Evolutionary conservation across 345 rosid species (phyloP).

Genomic region (Aethionema arabicum): DNA sequence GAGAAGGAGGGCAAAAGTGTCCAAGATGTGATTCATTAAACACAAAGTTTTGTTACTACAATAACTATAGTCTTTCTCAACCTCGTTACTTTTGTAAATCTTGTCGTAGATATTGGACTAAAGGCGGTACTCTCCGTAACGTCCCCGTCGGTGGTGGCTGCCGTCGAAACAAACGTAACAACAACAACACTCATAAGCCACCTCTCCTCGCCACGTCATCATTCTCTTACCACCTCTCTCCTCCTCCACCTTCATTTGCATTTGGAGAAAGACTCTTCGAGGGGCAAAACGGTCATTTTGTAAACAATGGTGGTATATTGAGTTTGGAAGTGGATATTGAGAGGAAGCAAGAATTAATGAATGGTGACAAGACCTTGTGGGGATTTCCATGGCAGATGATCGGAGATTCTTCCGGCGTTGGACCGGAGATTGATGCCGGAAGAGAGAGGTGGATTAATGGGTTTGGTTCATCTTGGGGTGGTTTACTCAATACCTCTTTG

Average conservation of each 20-base stretch:
- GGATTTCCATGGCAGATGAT: conserved; percentile 79
- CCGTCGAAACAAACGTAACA: conserved; percentile 63
- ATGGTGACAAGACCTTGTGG: conserved; percentile 45
- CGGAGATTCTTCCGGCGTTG: conserved; percentile 45
- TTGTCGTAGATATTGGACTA: conserved; percentile 86
- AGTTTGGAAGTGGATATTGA: conserved; percentile 41
- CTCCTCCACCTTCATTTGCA: conserved; percentile 26
- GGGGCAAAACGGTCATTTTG: conserved; percentile 37
- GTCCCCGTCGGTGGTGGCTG: conserved; percentile 91
- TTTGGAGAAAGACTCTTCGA: conserved; percentile 53
- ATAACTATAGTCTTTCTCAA: conserved; percentile 83
- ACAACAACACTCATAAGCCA: conserved; percentile 44
- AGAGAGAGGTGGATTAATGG: conserved; percentile 58
- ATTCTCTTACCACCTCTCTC: conserved; percentile 45
- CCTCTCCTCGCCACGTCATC: conserved; percentile 70
- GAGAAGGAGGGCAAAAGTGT: conserved; percentile 46
- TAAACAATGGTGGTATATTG: conserved; percentile 34
- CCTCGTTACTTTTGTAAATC: conserved; percentile 88
- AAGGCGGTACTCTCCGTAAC: conserved; percentile 77
- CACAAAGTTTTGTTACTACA: conserved; percentile 91
- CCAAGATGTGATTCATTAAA: conserved; percentile 80
- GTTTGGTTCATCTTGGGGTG: conserved; percentile 51
- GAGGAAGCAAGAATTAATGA: conserved; percentile 61
- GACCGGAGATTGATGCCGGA: conserved; percentile 45
- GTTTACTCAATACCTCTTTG: conserved; percentile 52